Evolutionary conservation across 768 basidiomycete species (phyloP).

Genomic region (Pleurotus platypus): DNA sequence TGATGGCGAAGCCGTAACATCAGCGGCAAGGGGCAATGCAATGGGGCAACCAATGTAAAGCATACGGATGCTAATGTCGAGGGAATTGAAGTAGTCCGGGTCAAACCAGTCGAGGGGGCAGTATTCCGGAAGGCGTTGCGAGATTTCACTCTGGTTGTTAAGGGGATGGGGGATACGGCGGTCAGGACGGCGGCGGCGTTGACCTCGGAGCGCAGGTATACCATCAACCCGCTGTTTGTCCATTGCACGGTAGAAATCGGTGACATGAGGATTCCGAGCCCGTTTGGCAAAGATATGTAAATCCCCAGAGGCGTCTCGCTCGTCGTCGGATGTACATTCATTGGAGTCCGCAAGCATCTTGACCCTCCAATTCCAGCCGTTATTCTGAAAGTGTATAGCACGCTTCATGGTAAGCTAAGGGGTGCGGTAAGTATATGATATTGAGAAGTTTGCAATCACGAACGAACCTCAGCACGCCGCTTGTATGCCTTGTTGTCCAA

Average conservation of each 20-base stretch:
- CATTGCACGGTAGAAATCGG: not conserved
- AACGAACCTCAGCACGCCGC: not conserved
- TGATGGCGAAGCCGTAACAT: not conserved
- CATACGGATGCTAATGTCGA: slow-evolving; percentile 13
- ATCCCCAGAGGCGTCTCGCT: not conserved
- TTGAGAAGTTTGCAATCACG: not conserved
- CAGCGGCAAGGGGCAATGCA: slow-evolving; percentile 13
- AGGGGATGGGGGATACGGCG: not conserved
- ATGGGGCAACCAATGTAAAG: slow-evolving; percentile 11
- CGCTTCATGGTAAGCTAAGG: not conserved
- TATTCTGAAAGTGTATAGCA: not conserved
- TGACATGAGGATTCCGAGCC: not conserved
- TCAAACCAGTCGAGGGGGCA: slow-evolving; percentile 22
- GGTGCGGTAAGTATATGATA: not conserved
- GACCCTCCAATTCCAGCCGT: not conserved
- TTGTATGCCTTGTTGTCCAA: not conserved
- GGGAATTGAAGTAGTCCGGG: slow-evolving; percentile 18
- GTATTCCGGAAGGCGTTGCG: slow-evolving; percentile 3
- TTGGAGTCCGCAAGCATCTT: not conserved
- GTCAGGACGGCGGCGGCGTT: not conserved
- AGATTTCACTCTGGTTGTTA: not conserved
- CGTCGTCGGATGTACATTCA: not conserved
- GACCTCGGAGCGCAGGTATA: not conserved
- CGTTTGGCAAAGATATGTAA: not conserved
- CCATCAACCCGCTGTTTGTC: not conserved